Conservation (phyloP, 2,329 filamentous ascomycete species). For the Curvularia lunata region DNA sequence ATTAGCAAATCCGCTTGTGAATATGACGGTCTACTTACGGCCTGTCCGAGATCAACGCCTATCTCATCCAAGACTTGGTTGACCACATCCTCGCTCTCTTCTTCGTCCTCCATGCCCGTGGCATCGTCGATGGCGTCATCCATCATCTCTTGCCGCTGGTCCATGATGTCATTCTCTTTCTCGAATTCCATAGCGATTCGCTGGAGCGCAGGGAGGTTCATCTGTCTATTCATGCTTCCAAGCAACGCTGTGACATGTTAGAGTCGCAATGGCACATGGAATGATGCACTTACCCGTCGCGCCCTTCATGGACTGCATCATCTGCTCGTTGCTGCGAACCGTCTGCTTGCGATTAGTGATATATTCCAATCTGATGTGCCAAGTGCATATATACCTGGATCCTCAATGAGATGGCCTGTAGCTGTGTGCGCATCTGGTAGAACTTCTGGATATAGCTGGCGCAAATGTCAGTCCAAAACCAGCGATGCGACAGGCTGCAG, state of each 20-base stretch:
- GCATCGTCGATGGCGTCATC: conserved; percentile 98
- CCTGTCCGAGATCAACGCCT: conserved; percentile 87
- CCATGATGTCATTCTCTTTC: conserved; percentile 98
- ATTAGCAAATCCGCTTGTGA: conserved; percentile 18
- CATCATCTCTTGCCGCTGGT: conserved; percentile 99
- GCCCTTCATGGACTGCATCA: conserved; percentile 99
- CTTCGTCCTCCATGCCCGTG: conserved; percentile 87
- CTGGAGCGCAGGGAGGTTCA: conserved; percentile 95
- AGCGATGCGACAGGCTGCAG: not conserved
- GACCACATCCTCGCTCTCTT: conserved; percentile 95
- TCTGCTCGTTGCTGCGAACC: conserved; percentile 97
- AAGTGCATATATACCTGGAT: conserved; percentile 74
- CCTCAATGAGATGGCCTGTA: conserved; percentile 92
- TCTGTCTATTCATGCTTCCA: conserved; percentile 95
- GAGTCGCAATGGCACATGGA: not conserved
- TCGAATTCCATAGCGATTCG: conserved; percentile 99
- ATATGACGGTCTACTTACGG: conserved; percentile 63
- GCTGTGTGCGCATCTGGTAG: conserved; percentile 95
- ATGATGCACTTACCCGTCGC: conserved; percentile 65
- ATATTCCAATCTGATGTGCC: not conserved
- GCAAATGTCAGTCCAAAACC: conserved; percentile 14
- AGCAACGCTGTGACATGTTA: conserved; percentile 66
- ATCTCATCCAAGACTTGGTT: conserved; percentile 97
- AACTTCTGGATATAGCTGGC: conserved; percentile 93
- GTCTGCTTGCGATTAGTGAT: conserved; percentile 64